Conservation (phyloP, 768 basidiomycete species). For the Mycena epipterygia region DNA sequence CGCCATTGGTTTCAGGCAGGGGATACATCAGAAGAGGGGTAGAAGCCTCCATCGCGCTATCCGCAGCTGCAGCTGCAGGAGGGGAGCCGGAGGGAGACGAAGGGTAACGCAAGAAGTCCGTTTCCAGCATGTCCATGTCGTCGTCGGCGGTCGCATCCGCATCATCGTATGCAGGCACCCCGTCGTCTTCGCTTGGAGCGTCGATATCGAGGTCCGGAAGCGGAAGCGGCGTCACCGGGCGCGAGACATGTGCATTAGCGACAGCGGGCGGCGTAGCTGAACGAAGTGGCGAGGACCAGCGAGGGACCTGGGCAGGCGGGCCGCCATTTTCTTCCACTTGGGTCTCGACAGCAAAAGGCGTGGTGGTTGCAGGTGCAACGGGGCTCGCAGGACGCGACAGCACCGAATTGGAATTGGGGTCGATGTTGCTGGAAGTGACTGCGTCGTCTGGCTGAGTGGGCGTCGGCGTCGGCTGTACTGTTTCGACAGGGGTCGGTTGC, state of each 20-base stretch:
- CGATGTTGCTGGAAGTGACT: neutral
- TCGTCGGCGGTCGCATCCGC: neutral
- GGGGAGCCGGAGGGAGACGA: slow-evolving; percentile 10
- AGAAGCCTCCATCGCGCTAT: neutral
- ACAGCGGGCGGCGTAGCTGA: slow-evolving; percentile 3
- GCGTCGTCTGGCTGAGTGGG: neutral
- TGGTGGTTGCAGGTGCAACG: neutral
- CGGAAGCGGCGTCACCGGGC: slow-evolving; percentile 1
- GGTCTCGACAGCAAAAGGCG: neutral
- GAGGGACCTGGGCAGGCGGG: neutral
- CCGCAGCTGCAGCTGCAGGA: neutral
- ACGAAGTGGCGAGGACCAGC: slow-evolving; percentile 21
- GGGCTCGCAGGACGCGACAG: neutral
- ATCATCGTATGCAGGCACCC: neutral
- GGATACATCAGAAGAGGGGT: neutral
- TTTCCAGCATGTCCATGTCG: slow-evolving; percentile 7
- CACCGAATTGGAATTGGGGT: neutral
- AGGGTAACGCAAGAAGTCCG: slow-evolving; percentile 21
- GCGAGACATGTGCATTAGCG: neutral
- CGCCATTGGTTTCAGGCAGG: neutral
- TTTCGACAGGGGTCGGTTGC: neutral
- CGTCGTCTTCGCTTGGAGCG: neutral
- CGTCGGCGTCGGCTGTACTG: neutral
- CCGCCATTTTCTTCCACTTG: neutral
- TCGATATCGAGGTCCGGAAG: neutral